Percentiles rank a stretch among this genome's conserved stretches.
Conservation (phyloP, 768 basidiomycete species). For the Tephrocybe sp. region DNA sequence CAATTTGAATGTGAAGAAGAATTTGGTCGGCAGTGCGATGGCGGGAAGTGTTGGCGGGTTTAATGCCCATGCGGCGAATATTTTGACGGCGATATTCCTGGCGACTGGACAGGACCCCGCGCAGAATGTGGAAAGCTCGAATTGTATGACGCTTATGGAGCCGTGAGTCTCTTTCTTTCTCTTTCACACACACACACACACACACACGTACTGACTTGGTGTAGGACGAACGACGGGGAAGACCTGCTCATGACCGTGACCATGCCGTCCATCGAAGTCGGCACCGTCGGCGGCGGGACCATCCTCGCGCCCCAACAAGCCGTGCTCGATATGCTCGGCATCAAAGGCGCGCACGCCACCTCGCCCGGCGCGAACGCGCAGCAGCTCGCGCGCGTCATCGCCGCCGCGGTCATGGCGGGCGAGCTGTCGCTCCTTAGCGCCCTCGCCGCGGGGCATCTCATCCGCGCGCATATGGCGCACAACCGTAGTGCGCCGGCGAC, state of each 20-base stretch:
- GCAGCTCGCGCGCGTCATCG: conserved; percentile 85
- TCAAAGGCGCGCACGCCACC: conserved; percentile 86
- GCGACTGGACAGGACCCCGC: conserved; percentile 99
- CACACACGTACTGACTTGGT: conserved; percentile 1
- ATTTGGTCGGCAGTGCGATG: conserved; percentile 96
- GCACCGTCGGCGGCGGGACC: conserved; percentile 96
- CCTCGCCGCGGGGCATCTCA: conserved; percentile 92
- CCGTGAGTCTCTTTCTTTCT: conserved; percentile 59
- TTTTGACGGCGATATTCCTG: conserved; percentile 91
- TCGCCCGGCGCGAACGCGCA: conserved; percentile 90
- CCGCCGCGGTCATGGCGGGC: conserved; percentile 95
- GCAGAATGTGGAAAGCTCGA: conserved; percentile 98
- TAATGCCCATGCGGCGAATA: conserved; percentile 98
- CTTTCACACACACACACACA: background rate
- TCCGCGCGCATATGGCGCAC: conserved; percentile 90
- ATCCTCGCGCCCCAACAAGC: conserved; percentile 87
- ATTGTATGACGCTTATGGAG: conserved; percentile 99
- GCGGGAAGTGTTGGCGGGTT: conserved; percentile 97
- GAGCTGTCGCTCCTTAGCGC: conserved; percentile 91
- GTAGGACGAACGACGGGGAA: conserved; percentile 83
- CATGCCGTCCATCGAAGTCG: conserved; percentile 99
- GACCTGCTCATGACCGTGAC: conserved; percentile 92
- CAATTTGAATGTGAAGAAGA: conserved; percentile 96
- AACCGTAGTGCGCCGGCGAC: conserved; percentile 86
- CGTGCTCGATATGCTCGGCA: conserved; percentile 91